These are phyloP conservation scores for Populus trichocarpa DNA, from an alignment of 441 rosid genomes.

Conservation along the genomic window DNA sequence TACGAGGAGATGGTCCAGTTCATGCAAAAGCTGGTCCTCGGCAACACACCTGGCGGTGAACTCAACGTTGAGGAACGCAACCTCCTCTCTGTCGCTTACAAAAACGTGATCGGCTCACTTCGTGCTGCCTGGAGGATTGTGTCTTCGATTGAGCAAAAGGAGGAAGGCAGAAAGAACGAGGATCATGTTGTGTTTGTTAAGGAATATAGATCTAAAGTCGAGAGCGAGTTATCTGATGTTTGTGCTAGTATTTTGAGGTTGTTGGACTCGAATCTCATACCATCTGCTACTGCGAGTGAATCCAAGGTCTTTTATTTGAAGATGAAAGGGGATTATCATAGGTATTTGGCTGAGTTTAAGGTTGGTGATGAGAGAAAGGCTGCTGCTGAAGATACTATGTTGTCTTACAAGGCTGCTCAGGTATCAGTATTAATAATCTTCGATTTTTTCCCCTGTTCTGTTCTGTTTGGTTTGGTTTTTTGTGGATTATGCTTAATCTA, in stretches of 20 bases:
- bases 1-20: constrained; percentile 90
- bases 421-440: constrained; percentile 21
- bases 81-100: constrained; percentile 83
- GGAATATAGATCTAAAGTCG: constrained; percentile 89
- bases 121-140: constrained; percentile 92
- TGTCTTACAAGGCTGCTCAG: constrained; percentile 82
- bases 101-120: constrained; percentile 92
- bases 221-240: constrained; percentile 67
- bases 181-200: constrained; percentile 79
- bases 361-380: constrained; percentile 70
- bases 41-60: constrained; percentile 69
- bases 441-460: background rate
- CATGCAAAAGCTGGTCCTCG: constrained; percentile 73
- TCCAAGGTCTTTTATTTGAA: constrained; percentile 86
- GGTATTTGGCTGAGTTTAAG: constrained; percentile 87
- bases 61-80: constrained; percentile 90
- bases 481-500: background rate
- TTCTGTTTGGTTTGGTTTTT: background rate
- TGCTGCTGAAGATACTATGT: constrained; percentile 89
- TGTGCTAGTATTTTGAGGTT: constrained; percentile 67
- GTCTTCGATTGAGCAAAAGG: constrained; percentile 83
- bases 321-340: constrained; percentile 88
- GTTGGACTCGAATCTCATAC: constrained; percentile 68
- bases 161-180: constrained; percentile 83
- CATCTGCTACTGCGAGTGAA: constrained; percentile 71